These are phyloP conservation scores for Avena insularis DNA, from an alignment of 176 grass and related monocot genomes.

Conservation along the genomic window DNA sequence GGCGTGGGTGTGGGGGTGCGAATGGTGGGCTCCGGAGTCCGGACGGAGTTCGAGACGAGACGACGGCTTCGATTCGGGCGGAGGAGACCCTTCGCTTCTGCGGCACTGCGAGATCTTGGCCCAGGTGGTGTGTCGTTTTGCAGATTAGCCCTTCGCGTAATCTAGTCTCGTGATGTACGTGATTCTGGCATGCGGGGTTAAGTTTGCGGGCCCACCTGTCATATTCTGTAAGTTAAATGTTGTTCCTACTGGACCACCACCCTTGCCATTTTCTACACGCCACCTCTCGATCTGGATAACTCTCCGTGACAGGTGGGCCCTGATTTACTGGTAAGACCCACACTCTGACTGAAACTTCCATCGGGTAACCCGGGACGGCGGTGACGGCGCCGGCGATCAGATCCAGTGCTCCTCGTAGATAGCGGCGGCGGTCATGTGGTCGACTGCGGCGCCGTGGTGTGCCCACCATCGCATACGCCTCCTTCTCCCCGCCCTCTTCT, in stretches of 20 bases:
- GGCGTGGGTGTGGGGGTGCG: background rate
- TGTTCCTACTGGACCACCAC: background rate
- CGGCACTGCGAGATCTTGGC: constrained; percentile 54
- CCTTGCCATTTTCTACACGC: background rate
- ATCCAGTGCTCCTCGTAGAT: constrained; percentile 27
- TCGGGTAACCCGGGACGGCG: background rate
- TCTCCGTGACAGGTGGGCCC: constrained; percentile 1
- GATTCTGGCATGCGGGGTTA: background rate
- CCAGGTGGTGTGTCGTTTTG: constrained; percentile 22
- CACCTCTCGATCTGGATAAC: constrained; percentile 4
- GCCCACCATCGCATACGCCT: constrained; percentile 48
- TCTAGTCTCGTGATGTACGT: background rate
- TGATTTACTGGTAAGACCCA: background rate
- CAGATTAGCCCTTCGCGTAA: constrained; percentile 23
- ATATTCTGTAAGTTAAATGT: background rate
- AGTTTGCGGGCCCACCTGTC: background rate
- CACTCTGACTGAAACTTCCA: background rate
- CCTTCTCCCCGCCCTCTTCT: constrained; percentile 52
- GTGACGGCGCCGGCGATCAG: constrained; percentile 35
- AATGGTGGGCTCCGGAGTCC: background rate
- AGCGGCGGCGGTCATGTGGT: constrained; percentile 41
- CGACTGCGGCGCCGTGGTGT: constrained; percentile 38
- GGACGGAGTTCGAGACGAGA: constrained; percentile 34
- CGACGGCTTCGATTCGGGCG: constrained; percentile 51
- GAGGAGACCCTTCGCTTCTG: constrained; percentile 25